Conservation (phyloP, 164 flowering plant species). For the Aristolochia fimbriata region DNA sequence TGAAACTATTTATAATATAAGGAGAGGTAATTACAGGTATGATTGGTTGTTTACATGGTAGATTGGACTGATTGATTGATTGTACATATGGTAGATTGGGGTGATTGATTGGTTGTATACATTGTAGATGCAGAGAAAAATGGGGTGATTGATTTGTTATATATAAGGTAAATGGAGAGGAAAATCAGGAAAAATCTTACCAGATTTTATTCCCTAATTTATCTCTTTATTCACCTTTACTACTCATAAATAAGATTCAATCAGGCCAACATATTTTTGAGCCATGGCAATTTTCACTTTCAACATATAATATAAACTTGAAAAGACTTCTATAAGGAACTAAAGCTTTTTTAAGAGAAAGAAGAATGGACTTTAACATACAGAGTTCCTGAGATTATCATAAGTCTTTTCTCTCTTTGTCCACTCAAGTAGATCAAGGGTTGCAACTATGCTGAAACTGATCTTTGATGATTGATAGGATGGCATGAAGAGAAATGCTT, state of each 20-base stretch:
- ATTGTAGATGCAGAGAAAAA: too few species aligned
- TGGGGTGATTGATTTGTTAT: too few species aligned
- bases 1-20: too few species aligned
- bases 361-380: constrained; percentile 23
- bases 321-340: constrained; percentile 3
- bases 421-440: constrained; percentile 80
- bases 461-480: constrained; percentile 10
- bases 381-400: constrained; percentile 69
- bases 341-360: constrained; percentile 2
- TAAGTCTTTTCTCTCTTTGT: constrained; percentile 71
- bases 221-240: constrained; percentile 83
- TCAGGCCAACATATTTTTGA: constrained; percentile 84
- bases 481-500: not conserved
- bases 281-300: constrained; percentile 96
- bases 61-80: too few species aligned
- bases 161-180: too few species aligned
- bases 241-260: constrained; percentile 92
- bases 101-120: too few species aligned
- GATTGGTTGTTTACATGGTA: too few species aligned
- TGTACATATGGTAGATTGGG: too few species aligned
- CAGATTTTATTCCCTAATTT: too few species aligned
- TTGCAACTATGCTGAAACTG: constrained; percentile 55
- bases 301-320: constrained; percentile 7
- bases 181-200: too few species aligned
- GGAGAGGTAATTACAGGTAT: too few species aligned